Base-by-base conservation (phyloP, 2,329 filamentous ascomycete species). In the Penicillium sp. region DNA sequence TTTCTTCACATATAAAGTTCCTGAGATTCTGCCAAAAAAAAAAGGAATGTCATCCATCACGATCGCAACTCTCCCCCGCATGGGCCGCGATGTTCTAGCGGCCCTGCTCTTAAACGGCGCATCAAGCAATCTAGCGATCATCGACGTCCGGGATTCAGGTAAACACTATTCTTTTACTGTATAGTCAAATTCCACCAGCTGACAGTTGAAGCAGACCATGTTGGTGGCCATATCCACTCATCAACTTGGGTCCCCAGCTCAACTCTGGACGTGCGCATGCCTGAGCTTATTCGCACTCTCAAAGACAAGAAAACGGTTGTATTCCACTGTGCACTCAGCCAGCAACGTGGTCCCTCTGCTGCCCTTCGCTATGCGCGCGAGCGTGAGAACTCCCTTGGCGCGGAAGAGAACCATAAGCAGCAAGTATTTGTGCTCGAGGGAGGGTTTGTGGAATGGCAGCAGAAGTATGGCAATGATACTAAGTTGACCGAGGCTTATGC, bases 241-340 rank as follows among this genome's bases (percentile, higher is more conserved):
- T 89, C 87, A 34, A 84, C 82, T 50, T 90, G 96, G 80, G 82
- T 90, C 13, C 92, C 94, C 0, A 89, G 84, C 49, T 77, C 76
- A 44, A 84, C 85, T 18, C 83, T 97, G 47, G 90, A 96, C 66
- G 83, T 84, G 70, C 85, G 82, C 63, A 85, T 94, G 73, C 89
- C 92, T 0, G 90, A 92, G 61, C 84, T 99, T n/a, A 81, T 96
- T 13, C 85, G 90, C 55, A 86, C 83, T 42, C 82, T 97, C 46
- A 79, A 85, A 62, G 85, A 88, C 69, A 92, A 91, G 73, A 85
- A 94, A 54, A 88, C 83, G 11, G 91, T 99, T 14, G 85, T 99
- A 1, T 99, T 99, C 74, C 94, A 99, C 77, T 99, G 94, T 75
- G 89, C 90, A 18, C 79, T 97, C 53, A 93, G 89, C 64, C 94